Percentiles rank a stretch among this genome's conserved stretches.
phyloP scores from a whole-genome alignment of 2,329 filamentous ascomycete species.

The Ascochyta clinopodiicola region DNA sequence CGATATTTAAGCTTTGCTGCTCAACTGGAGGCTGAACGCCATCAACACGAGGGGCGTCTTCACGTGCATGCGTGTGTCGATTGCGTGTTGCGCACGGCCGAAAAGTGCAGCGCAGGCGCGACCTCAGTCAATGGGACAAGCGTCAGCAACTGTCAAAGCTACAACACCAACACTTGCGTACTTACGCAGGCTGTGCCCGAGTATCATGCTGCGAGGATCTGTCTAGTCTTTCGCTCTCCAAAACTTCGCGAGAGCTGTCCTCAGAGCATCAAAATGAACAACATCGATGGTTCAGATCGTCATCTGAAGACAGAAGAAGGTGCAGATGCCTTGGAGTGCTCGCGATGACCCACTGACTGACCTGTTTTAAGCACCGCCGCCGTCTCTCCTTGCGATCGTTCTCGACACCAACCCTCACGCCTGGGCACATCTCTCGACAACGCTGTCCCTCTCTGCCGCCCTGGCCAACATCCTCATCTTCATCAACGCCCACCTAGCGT shows the following conservation, averaged over 20 bases:
- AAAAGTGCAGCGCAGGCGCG: conserved; percentile 9
- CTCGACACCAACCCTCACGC: conserved; percentile 97
- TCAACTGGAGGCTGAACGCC: background rate
- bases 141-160: background rate
- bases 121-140: background rate
- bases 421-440: conserved; percentile 78
- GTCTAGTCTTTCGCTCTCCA: background rate
- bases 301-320: conserved; percentile 48
- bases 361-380: conserved; percentile 59
- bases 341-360: conserved; percentile 6
- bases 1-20: background rate
- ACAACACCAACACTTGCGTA: background rate
- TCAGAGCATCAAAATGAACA: conserved; percentile 62
- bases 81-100: conserved; percentile 4
- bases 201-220: background rate
- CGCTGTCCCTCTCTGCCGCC: conserved; percentile 80
- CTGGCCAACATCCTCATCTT: conserved; percentile 93
- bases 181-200: background rate
- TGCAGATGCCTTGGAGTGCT: conserved; percentile 13
- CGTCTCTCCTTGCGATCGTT: conserved; percentile 87
- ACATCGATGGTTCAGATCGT: conserved; percentile 65
- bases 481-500: conserved; percentile 93
- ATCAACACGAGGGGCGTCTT: background rate
- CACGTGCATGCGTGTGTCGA: conserved; percentile 10
- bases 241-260: background rate